phyloP scores from a whole-genome alignment of 164 flowering plant species.

The Saururus chinensis region DNA sequence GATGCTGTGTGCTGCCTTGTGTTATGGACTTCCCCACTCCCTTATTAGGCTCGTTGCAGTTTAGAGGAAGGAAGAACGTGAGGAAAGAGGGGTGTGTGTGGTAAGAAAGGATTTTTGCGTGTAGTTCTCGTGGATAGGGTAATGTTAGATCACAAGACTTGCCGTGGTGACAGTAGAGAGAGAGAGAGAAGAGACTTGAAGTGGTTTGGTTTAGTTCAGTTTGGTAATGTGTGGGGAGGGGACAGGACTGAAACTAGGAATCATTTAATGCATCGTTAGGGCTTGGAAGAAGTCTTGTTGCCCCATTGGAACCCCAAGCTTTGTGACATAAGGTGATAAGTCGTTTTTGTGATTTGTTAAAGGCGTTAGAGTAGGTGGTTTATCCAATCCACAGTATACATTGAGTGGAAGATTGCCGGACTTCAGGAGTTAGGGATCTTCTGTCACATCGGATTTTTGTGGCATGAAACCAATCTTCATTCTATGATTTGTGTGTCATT shows the following conservation, averaged over 20 bases:
- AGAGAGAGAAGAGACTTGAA: neutral
- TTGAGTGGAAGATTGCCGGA: too few relatives aligned
- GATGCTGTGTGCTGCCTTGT: neutral
- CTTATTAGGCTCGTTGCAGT: constrained; percentile 1
- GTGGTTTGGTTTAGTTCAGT: neutral
- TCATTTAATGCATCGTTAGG: neutral
- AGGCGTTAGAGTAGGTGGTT: too few relatives aligned
- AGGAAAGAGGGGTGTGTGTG: constrained; percentile 11
- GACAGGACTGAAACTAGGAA: neutral
- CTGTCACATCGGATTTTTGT: too few relatives aligned
- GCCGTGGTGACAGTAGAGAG: neutral
- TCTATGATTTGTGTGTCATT: too few relatives aligned
- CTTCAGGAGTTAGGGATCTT: too few relatives aligned
- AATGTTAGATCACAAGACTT: constrained; percentile 2
- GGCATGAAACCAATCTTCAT: too few relatives aligned
- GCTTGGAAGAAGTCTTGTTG: neutral
- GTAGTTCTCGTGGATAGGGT: constrained; percentile 4
- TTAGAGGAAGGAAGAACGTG: constrained; percentile 5
- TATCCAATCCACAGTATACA: too few relatives aligned
- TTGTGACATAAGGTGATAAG: neutral
- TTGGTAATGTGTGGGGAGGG: neutral
- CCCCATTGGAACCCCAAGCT: neutral
- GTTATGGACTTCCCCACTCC: constrained; percentile 3
- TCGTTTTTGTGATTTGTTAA: neutral
- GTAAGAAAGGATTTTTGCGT: constrained; percentile 18